Base-by-base conservation (phyloP, 2,329 filamentous ascomycete species). In the Pseudogymnoascus verrucosus region DNA sequence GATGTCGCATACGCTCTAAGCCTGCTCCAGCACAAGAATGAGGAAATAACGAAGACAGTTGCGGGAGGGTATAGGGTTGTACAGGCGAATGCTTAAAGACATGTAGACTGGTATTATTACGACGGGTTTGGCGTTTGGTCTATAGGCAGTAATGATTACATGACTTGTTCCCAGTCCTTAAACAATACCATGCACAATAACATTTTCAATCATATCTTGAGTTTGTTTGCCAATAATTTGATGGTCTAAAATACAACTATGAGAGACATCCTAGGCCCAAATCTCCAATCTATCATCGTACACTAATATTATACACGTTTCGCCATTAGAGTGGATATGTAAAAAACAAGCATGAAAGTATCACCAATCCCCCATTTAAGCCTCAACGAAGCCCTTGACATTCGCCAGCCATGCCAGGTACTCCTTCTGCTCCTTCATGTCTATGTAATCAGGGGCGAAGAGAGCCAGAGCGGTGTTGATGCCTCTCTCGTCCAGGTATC, bases 381-480 rank as follows among this genome's bases (percentile, higher is more conserved):
- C 87, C 74, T 90, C 88, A 69, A 97, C 81, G 74, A 98, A 97
- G 67, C 78, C 80, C 86, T 93, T 95, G 77, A 97, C 84, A 74
- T 89, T 90, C 76, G 87, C 84, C 76, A 99, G 80, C 95, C 96
- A 99, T 69, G 84, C 80, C 66, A 96, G 80, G 78, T 99, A 99
- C 83, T 99, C 95, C 79, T 87, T 89, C 85, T 98, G 93, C 85
- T 99, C 95, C 88, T 99, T 99, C 78, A 90, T 86, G 75, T 98
- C 92, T 73, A 98, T 93, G 80, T 96, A 99, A 76, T 98, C 93
- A 39, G 93, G 91, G 51, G 96, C 88, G 77, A 98, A 97, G 69
- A 93, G 80, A 62, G 93, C 93, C 71, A 99, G 84, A 65, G 88
- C 85, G 71, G 89, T 87, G 73, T 93, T 91, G 78, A 99, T 86